These are phyloP conservation scores for Phytopythium vexans DNA, from an alignment of 352 stramenopile genomes.

Conservation along the genomic window DNA sequence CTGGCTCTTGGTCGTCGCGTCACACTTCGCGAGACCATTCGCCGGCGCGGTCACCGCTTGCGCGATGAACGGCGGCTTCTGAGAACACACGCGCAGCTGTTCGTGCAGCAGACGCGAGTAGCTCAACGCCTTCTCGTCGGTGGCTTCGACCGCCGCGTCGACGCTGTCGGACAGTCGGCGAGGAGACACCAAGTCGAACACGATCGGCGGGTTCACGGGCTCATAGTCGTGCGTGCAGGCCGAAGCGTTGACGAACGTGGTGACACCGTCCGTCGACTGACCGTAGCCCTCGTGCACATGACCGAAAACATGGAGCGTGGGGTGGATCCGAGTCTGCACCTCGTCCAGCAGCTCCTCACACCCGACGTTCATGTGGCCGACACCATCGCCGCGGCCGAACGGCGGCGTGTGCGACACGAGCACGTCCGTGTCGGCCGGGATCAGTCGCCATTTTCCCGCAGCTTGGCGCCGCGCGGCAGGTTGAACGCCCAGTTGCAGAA, in stretches of 20 bases:
- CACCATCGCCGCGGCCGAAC: constrained; percentile 69
- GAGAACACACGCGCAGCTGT: constrained; percentile 56
- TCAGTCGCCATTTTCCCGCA: constrained; percentile 45
- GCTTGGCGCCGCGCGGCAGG: constrained; percentile 38
- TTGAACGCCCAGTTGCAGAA: constrained; percentile 87
- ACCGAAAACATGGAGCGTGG: constrained; percentile 85
- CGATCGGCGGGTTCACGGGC: constrained; percentile 57
- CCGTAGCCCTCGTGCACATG: constrained; percentile 90
- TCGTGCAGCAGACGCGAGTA: constrained; percentile 65
- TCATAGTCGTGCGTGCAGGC: constrained; percentile 77
- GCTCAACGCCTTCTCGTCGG: constrained; percentile 16
- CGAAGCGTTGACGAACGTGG: constrained; percentile 87
- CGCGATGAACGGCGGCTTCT: constrained; percentile 52
- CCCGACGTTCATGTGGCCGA: constrained; percentile 52
- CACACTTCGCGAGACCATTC: background rate
- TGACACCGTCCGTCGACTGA: constrained; percentile 56
- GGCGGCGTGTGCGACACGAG: constrained; percentile 88
- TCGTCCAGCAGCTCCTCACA: constrained; percentile 72
- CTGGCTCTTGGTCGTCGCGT: constrained; percentile 11
- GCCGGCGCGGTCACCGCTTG: constrained; percentile 7
- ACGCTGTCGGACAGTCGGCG: background rate
- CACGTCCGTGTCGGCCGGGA: constrained; percentile 73
- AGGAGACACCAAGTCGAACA: constrained; percentile 37
- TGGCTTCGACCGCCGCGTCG: constrained; percentile 7
- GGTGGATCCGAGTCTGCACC: constrained; percentile 62